Evolutionary conservation across 306 rosid species (phyloP), one percentile per base, ranked within the genome.

Genomic region (Trifolium repens): DNA sequence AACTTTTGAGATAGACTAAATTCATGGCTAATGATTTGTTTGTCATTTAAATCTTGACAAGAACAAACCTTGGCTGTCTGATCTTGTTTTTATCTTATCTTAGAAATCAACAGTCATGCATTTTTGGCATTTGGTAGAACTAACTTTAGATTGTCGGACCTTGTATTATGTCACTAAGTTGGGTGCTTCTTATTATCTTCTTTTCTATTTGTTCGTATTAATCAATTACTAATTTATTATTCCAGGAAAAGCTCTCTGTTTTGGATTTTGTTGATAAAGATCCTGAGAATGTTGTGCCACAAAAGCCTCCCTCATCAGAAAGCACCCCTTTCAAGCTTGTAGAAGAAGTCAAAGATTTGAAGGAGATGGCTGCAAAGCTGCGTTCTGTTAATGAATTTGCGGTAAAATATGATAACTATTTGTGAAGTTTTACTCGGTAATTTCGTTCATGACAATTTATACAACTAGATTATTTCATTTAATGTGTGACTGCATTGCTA

Each of bases 311-410:
- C 67, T 66, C 85, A 7, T 8, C 86, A 39, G 96, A 90, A 57
- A 81, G 74, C 70, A 87, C 92, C n/a, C 88, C 96, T 30, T 91
- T 90, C 87, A 91, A 89, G 82, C 62, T 87, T 32, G 90, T 94
- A 69, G 91, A 82, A 74, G 91, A 94, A 26, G 89, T 94, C 75
- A 91, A 85, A 69, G 91, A 85, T 84, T 80, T 94, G 83, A 90
- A 91, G 66, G 88, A 90, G 76, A 67, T 94, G 88, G 97, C 90
- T 46, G 83, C 90, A 69, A 94, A 87, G 85, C 82, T 94, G 83
- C 87, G 85, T 2, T 77, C 87, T 67, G 97, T 85, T 30, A 65
- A 83, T 66, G 98, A 94, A 83, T 91, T 94, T 85, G 96, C 96
- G 88, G 98, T 94, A 87, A 82, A 44, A 19, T 67, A 64, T 50